A percentile compares a stretch with the other conserved stretches of the same genome.
These are phyloP conservation scores for Pythium utonaiense DNA, from an alignment of 352 stramenopile species.

Conservation along the genomic window DNA sequence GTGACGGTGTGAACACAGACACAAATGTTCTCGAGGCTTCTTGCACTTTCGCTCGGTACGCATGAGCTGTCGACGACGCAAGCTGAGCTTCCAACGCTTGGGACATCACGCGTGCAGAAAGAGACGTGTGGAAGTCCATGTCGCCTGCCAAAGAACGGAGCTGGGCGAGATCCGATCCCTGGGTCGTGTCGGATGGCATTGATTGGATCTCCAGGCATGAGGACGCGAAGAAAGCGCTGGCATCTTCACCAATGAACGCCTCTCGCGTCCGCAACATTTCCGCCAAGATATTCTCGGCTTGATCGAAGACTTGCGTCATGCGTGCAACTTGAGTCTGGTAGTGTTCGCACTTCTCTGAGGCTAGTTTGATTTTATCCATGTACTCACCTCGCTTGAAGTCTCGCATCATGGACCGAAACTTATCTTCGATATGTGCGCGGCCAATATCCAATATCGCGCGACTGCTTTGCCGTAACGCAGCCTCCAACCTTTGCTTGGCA, in stretches of 20 bases:
- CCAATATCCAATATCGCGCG: constrained; percentile 16
- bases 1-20: neutral
- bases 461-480: constrained; percentile 1
- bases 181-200: neutral
- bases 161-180: constrained; percentile 3
- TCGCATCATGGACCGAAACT: neutral
- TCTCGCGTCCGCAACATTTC: constrained; percentile 3
- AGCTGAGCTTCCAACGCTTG: constrained; percentile 12
- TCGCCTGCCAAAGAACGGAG: constrained; percentile 9
- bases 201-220: constrained; percentile 9
- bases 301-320: constrained; percentile 6
- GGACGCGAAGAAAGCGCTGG: constrained; percentile 5
- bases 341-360: constrained; percentile 3
- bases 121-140: constrained; percentile 2
- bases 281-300: constrained; percentile 7
- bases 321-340: constrained; percentile 7
- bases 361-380: constrained; percentile 7
- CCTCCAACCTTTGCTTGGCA: constrained; percentile 1
- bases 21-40: neutral
- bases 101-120: neutral
- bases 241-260: constrained; percentile 8
- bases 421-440: constrained; percentile 7
- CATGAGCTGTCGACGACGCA: neutral
- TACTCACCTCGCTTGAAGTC: constrained; percentile 4
- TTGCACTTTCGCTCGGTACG: constrained; percentile 2